phyloP scores from a whole-genome alignment of 2,329 filamentous ascomycete genomes.

The Arthrocladium fulminans region DNA sequence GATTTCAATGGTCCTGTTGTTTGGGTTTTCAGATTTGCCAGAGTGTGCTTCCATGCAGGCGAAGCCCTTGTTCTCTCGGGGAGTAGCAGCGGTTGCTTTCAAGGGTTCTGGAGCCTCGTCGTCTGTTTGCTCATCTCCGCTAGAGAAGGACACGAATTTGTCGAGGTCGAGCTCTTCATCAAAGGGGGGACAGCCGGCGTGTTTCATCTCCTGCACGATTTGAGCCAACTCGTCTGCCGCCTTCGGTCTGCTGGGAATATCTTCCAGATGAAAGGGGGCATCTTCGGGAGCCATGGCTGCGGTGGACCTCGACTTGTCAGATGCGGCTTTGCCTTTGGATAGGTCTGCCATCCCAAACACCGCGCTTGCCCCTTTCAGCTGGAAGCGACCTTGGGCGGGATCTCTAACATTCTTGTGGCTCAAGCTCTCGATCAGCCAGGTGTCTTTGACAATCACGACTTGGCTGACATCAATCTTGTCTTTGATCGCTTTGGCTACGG shows the following conservation, averaged over 20 bases:
- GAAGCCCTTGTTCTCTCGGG: conserved; percentile 36
- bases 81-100: neutral
- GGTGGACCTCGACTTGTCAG: neutral
- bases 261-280: neutral
- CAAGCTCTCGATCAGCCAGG: conserved; percentile 62
- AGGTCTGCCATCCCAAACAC: neutral
- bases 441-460: conserved; percentile 47
- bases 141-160: conserved; percentile 35
- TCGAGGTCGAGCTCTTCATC: conserved; percentile 38
- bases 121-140: conserved; percentile 9
- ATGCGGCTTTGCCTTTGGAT: neutral
- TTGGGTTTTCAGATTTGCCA: conserved; percentile 52
- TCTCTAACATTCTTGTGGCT: conserved; percentile 51
- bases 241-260: too few relatives aligned
- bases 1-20: conserved; percentile 64
- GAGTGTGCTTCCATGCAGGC: conserved; percentile 53
- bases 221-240: conserved; percentile 51
- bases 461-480: conserved; percentile 8
- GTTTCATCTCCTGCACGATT: conserved; percentile 54
- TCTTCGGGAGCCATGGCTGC: neutral
- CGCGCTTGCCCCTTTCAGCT: conserved; percentile 29
- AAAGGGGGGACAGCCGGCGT: neutral
- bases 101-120: neutral
- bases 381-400: conserved; percentile 51
- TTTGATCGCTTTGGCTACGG: conserved; percentile 10